Conservation (phyloP, 164 flowering plant species). For the Brasenia schreberi region DNA sequence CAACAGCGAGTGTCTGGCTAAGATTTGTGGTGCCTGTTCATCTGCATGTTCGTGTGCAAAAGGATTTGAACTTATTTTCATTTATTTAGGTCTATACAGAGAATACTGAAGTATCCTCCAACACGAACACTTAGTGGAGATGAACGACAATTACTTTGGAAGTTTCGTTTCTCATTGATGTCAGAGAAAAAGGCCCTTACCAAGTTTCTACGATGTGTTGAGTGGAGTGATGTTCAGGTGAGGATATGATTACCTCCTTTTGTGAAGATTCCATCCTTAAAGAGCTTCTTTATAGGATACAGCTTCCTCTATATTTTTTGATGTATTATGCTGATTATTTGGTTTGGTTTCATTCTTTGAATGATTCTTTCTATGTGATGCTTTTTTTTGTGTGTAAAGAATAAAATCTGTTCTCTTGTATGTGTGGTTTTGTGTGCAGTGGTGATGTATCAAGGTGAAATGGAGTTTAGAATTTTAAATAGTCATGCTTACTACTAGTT, state of each 20-base stretch:
- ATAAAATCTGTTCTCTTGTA: background rate
- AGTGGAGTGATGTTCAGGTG: constrained; percentile 99
- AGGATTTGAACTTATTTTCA: background rate
- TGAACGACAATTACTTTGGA: constrained; percentile 95
- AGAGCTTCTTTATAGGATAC: background rate
- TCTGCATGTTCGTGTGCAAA: background rate
- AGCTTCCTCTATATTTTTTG: background rate
- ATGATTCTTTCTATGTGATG: background rate
- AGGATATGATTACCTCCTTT: background rate
- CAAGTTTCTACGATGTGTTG: constrained; percentile 94
- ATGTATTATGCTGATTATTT: background rate
- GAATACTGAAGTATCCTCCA: constrained; percentile 86
- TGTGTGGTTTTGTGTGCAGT: background rate
- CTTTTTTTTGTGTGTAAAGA: background rate
- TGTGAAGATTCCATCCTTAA: background rate
- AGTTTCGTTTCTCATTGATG: constrained; percentile 92
- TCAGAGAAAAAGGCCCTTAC: constrained; percentile 94
- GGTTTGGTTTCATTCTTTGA: background rate
- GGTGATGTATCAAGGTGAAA: background rate
- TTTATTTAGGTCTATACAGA: constrained; percentile 60
- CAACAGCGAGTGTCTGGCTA: no score
- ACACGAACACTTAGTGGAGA: constrained; percentile 90
- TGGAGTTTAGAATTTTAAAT: background rate
- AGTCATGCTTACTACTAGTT: no score
- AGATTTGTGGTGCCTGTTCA: no score